Percentiles rank a stretch among this genome's conserved stretches.
Evolutionary conservation across 306 rosid species (phyloP).

Genomic region (Malus fusca): DNA sequence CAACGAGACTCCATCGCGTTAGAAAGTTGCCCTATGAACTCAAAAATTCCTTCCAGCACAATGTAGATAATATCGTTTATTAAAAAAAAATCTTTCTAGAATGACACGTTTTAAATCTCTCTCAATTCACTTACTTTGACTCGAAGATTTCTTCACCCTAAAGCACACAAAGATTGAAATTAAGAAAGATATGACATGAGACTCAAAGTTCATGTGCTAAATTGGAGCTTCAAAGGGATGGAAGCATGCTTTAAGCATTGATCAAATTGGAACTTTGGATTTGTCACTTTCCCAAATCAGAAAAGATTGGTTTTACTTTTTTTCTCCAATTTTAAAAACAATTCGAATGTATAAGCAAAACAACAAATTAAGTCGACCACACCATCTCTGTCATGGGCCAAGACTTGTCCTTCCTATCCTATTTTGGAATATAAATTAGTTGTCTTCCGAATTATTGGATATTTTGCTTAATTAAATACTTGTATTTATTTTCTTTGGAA

Average conservation of each 20-base stretch:
- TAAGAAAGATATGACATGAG: neutral
- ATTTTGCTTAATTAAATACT: neutral
- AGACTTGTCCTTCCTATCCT: neutral
- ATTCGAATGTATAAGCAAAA: neutral
- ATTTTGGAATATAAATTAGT: neutral
- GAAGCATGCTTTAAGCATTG: too few relatives aligned
- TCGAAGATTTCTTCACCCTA: slow-evolving; percentile 1
- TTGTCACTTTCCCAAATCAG: slow-evolving; percentile 7
- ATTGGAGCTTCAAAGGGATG: neutral
- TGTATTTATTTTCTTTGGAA: neutral
- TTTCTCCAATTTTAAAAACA: slow-evolving; percentile 1
- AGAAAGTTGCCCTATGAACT: too few relatives aligned
- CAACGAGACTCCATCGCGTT: too few relatives aligned
- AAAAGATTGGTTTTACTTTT: neutral
- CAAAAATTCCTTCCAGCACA: too few relatives aligned
- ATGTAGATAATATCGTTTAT: too few relatives aligned
- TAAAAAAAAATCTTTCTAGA: too few relatives aligned
- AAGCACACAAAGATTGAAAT: neutral
- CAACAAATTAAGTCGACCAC: slow-evolving; percentile 10
- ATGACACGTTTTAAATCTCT: too few relatives aligned
- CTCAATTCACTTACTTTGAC: slow-evolving; percentile 30
- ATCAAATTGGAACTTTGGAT: neutral
- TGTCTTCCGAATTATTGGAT: neutral
- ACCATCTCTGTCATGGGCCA: neutral
- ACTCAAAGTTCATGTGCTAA: slow-evolving; percentile 6